These are phyloP conservation scores for Acanthamoeba pearcei DNA, from an alignment of 208 protist species.

Conservation along the genomic window DNA sequence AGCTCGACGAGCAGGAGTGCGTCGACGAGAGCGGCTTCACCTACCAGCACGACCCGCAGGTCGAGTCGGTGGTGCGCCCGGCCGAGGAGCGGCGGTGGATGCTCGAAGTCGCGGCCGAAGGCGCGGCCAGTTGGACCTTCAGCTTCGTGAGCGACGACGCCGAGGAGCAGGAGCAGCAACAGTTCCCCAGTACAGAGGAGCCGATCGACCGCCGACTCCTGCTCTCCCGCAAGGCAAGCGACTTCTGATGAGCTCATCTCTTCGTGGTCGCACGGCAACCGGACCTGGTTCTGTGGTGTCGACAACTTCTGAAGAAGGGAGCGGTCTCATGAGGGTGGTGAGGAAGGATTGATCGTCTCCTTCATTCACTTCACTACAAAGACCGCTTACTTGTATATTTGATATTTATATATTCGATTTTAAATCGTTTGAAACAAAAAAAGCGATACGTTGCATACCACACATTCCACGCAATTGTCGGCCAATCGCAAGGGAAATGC, in stretches of 20 bases:
- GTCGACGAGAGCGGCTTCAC: constrained; percentile 26
- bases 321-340: background rate
- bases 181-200: background rate
- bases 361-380: background rate
- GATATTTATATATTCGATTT: background rate
- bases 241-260: background rate
- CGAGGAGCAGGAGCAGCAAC: background rate
- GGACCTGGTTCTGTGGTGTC: background rate
- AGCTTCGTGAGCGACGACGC: background rate
- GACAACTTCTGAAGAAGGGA: background rate
- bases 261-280: background rate
- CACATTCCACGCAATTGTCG: background rate
- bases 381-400: background rate
- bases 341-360: background rate
- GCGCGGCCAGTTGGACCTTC: background rate
- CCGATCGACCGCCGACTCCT: constrained; percentile 2
- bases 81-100: constrained; percentile 4
- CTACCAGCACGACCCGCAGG: background rate
- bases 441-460: background rate
- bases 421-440: background rate
- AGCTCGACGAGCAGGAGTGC: background rate
- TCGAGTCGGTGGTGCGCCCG: background rate
- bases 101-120: background rate
- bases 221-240: constrained; percentile 31
- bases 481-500: background rate